These are phyloP conservation scores for Zygosaccharomyces gambellarensis DNA, from an alignment of 805 yeast species.

Conservation along the genomic window DNA sequence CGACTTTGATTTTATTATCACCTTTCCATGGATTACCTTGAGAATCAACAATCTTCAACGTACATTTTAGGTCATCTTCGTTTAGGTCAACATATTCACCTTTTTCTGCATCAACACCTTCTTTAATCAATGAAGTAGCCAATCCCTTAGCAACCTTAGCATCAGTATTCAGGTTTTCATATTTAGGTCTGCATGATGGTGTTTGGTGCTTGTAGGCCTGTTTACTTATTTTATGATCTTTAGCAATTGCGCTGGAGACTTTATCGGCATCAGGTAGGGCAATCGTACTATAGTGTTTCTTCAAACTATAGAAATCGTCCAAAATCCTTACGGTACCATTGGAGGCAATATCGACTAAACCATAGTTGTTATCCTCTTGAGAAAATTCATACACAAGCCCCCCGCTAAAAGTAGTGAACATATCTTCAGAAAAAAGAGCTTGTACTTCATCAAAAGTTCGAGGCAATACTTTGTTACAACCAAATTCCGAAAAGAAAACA, in stretches of 20 bases:
- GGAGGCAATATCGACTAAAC: conserved; percentile 53
- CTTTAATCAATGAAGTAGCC: conserved; percentile 43
- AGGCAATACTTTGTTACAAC: conserved; percentile 80
- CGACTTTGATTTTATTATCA: conserved; percentile 14
- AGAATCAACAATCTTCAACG: conserved; percentile 39
- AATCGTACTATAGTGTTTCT: conserved; percentile 41
- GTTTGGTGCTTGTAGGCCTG: conserved; percentile 4
- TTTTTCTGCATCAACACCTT: conserved; percentile 43
- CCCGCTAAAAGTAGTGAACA: conserved; percentile 77
- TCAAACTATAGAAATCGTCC: conserved; percentile 48
- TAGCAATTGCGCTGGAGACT: conserved; percentile 4
- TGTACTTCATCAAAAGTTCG: conserved; percentile 72
- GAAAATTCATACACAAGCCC: conserved; percentile 80
- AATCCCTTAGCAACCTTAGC: conserved; percentile 38
- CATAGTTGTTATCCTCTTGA: conserved; percentile 76
- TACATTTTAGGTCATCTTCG: conserved; percentile 41
- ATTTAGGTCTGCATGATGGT: conserved; percentile 38
- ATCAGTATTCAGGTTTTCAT: conserved; percentile 41
- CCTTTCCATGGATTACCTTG: conserved; percentile 38
- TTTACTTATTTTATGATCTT: conserved; percentile 2
- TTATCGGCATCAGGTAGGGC: conserved; percentile 28
- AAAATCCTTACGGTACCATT: conserved; percentile 39
- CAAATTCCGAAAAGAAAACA: conserved; percentile 84
- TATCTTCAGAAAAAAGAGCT: conserved; percentile 61
- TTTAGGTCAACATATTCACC: conserved; percentile 49